Conservation (phyloP, 305 asterid species). For the Fraxinus ornus region DNA sequence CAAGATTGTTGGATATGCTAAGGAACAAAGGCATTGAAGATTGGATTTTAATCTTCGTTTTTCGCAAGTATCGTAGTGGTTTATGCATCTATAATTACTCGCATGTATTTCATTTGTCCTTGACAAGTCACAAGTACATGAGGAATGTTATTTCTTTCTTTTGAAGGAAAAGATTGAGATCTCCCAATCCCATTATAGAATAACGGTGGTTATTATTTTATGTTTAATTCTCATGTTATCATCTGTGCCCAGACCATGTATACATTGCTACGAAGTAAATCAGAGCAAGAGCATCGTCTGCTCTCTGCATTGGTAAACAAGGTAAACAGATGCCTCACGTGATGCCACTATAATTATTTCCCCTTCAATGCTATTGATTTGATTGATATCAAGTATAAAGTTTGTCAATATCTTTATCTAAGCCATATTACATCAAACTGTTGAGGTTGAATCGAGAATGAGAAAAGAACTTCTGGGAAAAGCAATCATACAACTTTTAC, state of each 20-base stretch:
- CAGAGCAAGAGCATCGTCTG: conserved; percentile 87
- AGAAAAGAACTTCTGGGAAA: too few species aligned
- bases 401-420: too few species aligned
- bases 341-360: too few species aligned
- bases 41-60: conserved; percentile 26
- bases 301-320: conserved; percentile 86
- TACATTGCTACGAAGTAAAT: conserved; percentile 76
- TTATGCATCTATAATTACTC: neutral
- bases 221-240: conserved; percentile 16
- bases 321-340: too few species aligned
- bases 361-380: too few species aligned
- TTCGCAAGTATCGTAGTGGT: neutral
- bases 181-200: neutral
- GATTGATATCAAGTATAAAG: too few species aligned
- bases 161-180: conserved; percentile 1
- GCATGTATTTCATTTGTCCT: conserved; percentile 1
- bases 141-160: conserved; percentile 4
- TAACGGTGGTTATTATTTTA: neutral
- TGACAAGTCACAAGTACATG: neutral
- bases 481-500: too few species aligned
- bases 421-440: too few species aligned
- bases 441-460: too few species aligned
- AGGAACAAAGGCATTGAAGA: conserved; percentile 91
- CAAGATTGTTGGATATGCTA: conserved; percentile 68
- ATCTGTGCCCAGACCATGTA: conserved; percentile 55